Conservation (phyloP, 306 rosid genomes). For the Glycine latifolia region DNA sequence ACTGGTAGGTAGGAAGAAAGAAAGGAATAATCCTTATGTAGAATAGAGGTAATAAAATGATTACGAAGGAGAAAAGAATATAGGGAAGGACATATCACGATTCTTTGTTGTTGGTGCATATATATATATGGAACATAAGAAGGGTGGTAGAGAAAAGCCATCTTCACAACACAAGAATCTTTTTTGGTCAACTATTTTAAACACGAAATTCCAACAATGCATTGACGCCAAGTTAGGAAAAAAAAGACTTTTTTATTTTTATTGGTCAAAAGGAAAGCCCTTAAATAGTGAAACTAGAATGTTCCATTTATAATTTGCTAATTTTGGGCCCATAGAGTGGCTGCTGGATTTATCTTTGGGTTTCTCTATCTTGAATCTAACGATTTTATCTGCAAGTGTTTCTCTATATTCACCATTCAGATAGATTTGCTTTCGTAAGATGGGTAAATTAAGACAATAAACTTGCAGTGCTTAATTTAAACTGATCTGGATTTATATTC, state of each 20-base stretch:
- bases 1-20: slow-evolving; percentile 16
- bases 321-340: background rate
- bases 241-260: background rate
- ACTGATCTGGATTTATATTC: background rate
- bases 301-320: slow-evolving; percentile 20
- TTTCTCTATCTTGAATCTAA: slow-evolving; percentile 9
- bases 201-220: too few species aligned
- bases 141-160: slow-evolving; percentile 19
- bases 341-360: slow-evolving; percentile 1
- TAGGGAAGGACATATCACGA: background rate
- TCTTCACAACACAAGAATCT: slow-evolving; percentile 16
- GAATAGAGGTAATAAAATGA: background rate
- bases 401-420: background rate
- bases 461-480: background rate
- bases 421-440: slow-evolving; percentile 9
- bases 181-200: background rate
- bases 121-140: slow-evolving; percentile 10
- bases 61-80: background rate
- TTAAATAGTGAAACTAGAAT: slow-evolving; percentile 32
- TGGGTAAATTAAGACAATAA: slow-evolving; percentile 6
- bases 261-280: background rate
- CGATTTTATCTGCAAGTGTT: background rate
- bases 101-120: slow-evolving; percentile 33
- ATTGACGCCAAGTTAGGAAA: background rate
- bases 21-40: slow-evolving; percentile 31